These are phyloP conservation scores for Taphrina confusa DNA, from an alignment of 1,139 yeast genomes.

Conservation along the genomic window DNA sequence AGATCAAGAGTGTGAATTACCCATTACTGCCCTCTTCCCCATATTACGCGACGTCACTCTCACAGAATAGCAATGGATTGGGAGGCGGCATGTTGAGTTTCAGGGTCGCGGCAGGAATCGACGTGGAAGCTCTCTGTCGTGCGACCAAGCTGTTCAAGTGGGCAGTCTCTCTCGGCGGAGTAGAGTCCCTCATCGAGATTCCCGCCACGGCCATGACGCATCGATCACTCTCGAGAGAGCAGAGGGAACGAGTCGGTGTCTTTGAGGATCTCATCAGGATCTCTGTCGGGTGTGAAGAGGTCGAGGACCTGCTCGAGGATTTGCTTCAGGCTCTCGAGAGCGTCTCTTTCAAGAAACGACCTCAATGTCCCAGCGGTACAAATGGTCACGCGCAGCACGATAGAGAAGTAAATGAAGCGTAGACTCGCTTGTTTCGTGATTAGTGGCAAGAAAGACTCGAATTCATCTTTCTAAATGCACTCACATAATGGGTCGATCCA, in stretches of 20 bases:
- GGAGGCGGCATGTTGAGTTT: conserved; percentile 94
- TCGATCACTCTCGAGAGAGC: conserved; percentile 80
- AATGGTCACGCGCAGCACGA: neutral
- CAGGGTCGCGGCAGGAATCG: conserved; percentile 81
- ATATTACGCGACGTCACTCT: conserved; percentile 62
- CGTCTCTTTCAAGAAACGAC: too few species aligned
- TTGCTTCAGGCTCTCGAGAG: conserved; percentile 46
- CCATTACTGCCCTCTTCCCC: conserved; percentile 74
- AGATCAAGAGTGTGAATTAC: conserved; percentile 70
- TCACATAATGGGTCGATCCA: too few species aligned
- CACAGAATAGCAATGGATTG: conserved; percentile 79
- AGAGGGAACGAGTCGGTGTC: conserved; percentile 79
- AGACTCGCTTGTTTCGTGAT: neutral
- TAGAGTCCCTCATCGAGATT: conserved; percentile 81
- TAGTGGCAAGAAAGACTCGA: neutral
- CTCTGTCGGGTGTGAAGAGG: conserved; percentile 84
- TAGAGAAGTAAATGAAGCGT: neutral
- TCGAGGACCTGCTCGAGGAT: conserved; percentile 72
- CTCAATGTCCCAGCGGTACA: neutral
- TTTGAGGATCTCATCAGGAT: conserved; percentile 79
- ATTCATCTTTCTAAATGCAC: too few species aligned
- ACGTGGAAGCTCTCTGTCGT: conserved; percentile 73
- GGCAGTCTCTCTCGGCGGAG: conserved; percentile 90
- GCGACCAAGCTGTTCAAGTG: conserved; percentile 74
- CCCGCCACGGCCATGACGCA: conserved; percentile 87